Conservation (phyloP, 2,329 filamentous ascomycete species). For the Penicillium sp. region DNA sequence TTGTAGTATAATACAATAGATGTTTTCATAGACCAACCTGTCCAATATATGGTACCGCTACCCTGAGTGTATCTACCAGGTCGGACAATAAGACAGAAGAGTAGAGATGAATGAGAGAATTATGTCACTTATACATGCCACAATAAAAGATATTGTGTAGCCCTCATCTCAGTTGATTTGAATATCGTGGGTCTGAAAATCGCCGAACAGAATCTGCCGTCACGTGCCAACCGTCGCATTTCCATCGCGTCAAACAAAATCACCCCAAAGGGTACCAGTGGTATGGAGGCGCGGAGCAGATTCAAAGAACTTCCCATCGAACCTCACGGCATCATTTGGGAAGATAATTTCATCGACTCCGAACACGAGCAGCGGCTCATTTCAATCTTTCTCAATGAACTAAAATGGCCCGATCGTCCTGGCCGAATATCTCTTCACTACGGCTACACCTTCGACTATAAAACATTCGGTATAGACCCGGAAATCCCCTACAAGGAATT, state of each 20-base stretch:
- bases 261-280: not conserved
- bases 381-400: constrained; percentile 42
- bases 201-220: not conserved
- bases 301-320: constrained; percentile 25
- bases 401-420: constrained; percentile 46
- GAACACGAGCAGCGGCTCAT: constrained; percentile 46
- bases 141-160: too few species aligned
- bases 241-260: not conserved
- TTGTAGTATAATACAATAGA: too few species aligned
- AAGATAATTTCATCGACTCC: constrained; percentile 46
- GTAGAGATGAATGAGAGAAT: too few species aligned
- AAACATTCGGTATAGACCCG: constrained; percentile 53
- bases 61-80: too few species aligned
- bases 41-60: too few species aligned
- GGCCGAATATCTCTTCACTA: constrained; percentile 52
- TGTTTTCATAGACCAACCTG: too few species aligned
- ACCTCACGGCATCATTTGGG: constrained; percentile 35
- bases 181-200: not conserved
- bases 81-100: too few species aligned
- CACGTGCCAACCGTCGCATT: not conserved
- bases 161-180: not conserved
- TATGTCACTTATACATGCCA: too few species aligned
- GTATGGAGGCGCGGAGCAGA: constrained; percentile 7
- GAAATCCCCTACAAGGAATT: constrained; percentile 49
- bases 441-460: constrained; percentile 56